Percentiles rank a stretch among this genome's conserved stretches.
Conservation (phyloP, 345 rosid genomes). For the Euclidium syriacum region DNA sequence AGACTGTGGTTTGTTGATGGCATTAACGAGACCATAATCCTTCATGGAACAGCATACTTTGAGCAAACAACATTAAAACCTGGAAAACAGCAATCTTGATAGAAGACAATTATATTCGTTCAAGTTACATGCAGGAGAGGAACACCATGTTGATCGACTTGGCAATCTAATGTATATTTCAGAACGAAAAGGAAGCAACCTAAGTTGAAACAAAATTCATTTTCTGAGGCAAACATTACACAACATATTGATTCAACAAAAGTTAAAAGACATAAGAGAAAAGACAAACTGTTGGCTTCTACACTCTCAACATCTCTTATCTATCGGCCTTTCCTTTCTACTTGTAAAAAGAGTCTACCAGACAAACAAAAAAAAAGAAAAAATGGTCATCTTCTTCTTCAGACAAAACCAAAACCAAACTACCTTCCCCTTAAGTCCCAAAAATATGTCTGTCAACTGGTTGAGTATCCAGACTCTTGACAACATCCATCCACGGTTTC, state of each 20-base stretch:
- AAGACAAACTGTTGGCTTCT: neutral
- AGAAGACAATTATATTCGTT: too few species aligned
- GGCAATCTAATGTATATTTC: neutral
- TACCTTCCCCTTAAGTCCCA: conserved; percentile 43
- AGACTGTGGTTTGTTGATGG: too few species aligned
- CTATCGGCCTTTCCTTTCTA: neutral
- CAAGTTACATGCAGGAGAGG: too few species aligned
- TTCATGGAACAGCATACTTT: too few species aligned
- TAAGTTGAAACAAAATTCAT: conserved; percentile 13
- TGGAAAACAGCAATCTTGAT: too few species aligned
- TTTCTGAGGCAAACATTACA: conserved; percentile 7
- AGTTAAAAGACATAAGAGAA: neutral
- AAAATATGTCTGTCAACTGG: conserved; percentile 93
- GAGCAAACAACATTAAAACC: too few species aligned
- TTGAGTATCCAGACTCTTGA: conserved; percentile 58
- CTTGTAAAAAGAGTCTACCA: neutral
- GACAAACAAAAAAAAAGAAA: conserved; percentile 3
- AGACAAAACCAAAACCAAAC: conserved; percentile 2
- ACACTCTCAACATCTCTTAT: conserved; percentile 9
- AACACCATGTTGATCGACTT: too few species aligned
- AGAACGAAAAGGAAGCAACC: neutral
- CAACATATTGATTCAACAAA: conserved; percentile 14
- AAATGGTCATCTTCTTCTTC: neutral
- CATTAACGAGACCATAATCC: too few species aligned
- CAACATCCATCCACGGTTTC: conserved; percentile 91